Evolutionary conservation across 176 grass and related monocot genomes (phyloP).

Genomic region (Echinochloa phyllopogon): DNA sequence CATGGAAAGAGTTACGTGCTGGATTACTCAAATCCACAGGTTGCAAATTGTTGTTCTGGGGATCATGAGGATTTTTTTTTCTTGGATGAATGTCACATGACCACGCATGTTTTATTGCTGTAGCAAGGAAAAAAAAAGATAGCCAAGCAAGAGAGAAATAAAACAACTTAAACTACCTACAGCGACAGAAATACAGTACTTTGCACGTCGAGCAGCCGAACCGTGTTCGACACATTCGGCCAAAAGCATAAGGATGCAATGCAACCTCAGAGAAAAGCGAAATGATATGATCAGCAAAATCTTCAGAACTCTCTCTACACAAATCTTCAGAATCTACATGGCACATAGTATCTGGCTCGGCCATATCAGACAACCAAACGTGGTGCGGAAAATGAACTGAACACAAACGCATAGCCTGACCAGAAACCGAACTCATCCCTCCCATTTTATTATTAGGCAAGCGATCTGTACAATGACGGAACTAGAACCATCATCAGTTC

Average conservation of each 20-base stretch:
- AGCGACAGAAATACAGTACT: neutral
- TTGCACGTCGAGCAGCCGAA: neutral
- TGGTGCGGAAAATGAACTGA: neutral
- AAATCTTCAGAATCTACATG: conserved; percentile 5
- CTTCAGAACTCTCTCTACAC: too few relatives aligned
- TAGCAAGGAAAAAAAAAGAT: neutral
- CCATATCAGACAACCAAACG: neutral
- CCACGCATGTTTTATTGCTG: neutral
- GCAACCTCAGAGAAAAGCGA: too few relatives aligned
- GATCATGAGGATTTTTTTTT: neutral
- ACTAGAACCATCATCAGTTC: neutral
- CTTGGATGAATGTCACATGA: neutral
- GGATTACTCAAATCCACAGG: neutral
- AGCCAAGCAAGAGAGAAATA: neutral
- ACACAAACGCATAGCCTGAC: neutral
- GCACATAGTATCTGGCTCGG: neutral
- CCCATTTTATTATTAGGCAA: conserved; percentile 15
- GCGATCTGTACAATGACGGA: neutral
- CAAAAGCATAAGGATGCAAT: too few relatives aligned
- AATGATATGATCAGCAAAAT: too few relatives aligned
- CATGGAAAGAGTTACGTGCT: neutral
- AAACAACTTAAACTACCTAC: neutral
- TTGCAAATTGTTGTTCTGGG: neutral
- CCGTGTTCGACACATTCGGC: neutral
- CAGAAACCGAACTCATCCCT: neutral